A percentile compares a stretch with the other conserved stretches of the same genome.
Evolutionary conservation across 2,329 filamentous ascomycete species (phyloP).

Genomic region (Colletotrichum abscissum): DNA sequence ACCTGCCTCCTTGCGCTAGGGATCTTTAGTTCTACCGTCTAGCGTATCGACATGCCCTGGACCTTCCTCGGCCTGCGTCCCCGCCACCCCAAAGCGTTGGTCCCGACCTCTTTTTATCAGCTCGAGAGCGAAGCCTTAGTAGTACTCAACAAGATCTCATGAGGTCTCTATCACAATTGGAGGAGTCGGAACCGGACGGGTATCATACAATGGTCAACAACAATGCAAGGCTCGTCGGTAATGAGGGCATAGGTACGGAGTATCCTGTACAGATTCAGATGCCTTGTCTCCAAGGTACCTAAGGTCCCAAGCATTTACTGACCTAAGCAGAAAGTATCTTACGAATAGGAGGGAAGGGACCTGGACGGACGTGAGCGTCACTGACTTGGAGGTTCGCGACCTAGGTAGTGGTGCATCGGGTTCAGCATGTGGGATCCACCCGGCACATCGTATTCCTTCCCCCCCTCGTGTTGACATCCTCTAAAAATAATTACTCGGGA

Average conservation of each 20-base stretch:
- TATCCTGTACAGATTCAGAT: no score
- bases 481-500: slow-evolving; percentile 30
- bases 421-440: slow-evolving; percentile 22
- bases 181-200: background rate
- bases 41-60: slow-evolving; percentile 20
- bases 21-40: background rate
- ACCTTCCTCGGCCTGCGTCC: background rate
- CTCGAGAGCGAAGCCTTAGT: background rate
- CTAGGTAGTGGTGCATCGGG: slow-evolving; percentile 9
- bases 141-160: no score
- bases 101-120: background rate
- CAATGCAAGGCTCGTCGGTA: no score
- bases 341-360: background rate
- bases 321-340: background rate
- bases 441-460: slow-evolving; percentile 30
- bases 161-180: background rate
- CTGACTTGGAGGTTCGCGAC: background rate
- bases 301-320: no score
- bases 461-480: slow-evolving; percentile 29
- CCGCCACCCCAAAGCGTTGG: background rate
- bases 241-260: no score
- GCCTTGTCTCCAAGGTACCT: no score
- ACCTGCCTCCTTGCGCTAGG: background rate
- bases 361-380: no score
- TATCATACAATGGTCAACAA: no score